A percentile compares a stretch with the other conserved stretches of the same genome.
Conservation (phyloP, 805 yeast species). For the Ogataea populi-albae region DNA sequence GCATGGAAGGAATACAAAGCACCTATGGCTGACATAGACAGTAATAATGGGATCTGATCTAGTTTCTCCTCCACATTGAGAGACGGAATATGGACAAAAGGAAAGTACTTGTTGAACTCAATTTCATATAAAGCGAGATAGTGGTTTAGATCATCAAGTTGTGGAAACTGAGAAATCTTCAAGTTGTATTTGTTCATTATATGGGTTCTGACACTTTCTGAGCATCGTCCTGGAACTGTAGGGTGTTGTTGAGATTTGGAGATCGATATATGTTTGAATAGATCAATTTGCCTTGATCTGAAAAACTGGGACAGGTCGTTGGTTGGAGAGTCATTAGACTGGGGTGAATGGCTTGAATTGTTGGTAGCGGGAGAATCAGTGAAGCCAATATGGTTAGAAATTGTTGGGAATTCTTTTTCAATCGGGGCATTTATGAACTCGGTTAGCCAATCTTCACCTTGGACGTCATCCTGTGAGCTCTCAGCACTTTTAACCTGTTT, state of each 20-base stretch:
- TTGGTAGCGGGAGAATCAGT: conserved; percentile 35
- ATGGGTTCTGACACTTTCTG: conserved; percentile 48
- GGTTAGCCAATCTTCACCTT: conserved; percentile 58
- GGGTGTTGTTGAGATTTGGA: conserved; percentile 30
- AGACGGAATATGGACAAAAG: conserved; percentile 76
- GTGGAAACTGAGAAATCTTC: conserved; percentile 63
- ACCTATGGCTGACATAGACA: conserved; percentile 86
- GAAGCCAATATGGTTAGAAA: conserved; percentile 60
- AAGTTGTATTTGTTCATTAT: conserved; percentile 56
- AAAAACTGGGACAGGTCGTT: conserved; percentile 59
- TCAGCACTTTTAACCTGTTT: conserved; percentile 7
- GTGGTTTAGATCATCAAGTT: conserved; percentile 69
- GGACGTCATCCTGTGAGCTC: conserved; percentile 12
- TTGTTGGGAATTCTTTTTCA: conserved; percentile 53
- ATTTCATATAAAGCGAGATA: conserved; percentile 71
- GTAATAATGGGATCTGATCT: conserved; percentile 59
- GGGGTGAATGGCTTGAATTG: conserved; percentile 33
- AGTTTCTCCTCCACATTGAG: conserved; percentile 46
- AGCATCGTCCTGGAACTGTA: conserved; percentile 37
- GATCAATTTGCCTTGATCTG: conserved; percentile 62
- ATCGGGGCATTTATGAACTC: conserved; percentile 69
- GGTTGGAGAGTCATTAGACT: conserved; percentile 28
- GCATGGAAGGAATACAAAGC: conserved; percentile 83
- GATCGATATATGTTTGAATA: conserved; percentile 46
- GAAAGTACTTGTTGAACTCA: conserved; percentile 79